These are phyloP conservation scores for Poronia punctata DNA, from an alignment of 495 filamentous ascomycete species.

Conservation along the genomic window DNA sequence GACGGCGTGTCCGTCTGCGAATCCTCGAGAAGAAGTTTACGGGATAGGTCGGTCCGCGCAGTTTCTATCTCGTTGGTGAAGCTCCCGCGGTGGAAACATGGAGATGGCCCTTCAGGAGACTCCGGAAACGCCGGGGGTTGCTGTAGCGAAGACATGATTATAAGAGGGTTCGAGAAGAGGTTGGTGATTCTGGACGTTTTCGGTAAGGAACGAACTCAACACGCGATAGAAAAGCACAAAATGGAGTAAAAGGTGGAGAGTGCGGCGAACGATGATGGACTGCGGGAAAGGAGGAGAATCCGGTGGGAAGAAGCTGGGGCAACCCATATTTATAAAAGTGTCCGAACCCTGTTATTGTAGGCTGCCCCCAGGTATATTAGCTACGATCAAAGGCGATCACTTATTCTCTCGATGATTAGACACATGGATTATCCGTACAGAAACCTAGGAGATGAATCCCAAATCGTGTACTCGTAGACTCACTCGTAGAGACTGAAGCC, in stretches of 20 bases:
- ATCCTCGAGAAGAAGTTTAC: constrained; percentile 19
- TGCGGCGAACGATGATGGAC: constrained; percentile 11
- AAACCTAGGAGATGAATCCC: constrained; percentile 3
- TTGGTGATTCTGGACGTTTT: constrained; percentile 5
- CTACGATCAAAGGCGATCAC: constrained; percentile 5
- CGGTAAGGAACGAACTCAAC: constrained; percentile 29
- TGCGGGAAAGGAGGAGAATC: constrained; percentile 1
- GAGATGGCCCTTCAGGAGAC: no score
- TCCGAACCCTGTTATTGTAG: constrained; percentile 3
- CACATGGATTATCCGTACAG: neutral
- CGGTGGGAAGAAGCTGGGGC: constrained; percentile 5
- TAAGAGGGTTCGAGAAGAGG: no score
- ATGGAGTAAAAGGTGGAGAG: neutral
- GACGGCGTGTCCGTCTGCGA: constrained; percentile 10
- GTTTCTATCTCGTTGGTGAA: constrained; percentile 25
- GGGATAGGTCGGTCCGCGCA: constrained; percentile 24
- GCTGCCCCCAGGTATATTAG: constrained; percentile 7
- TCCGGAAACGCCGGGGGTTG: constrained; percentile 17
- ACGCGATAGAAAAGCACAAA: constrained; percentile 22
- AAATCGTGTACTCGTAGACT: no score
- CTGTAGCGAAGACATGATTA: constrained; percentile 21
- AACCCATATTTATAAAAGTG: constrained; percentile 19
- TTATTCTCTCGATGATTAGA: constrained; percentile 8
- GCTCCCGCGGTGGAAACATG: constrained; percentile 25
- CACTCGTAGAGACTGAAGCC: constrained; percentile 2